These are phyloP conservation scores for Sphaerulina populicola DNA, from an alignment of 2,329 filamentous ascomycete genomes.

Conservation along the genomic window DNA sequence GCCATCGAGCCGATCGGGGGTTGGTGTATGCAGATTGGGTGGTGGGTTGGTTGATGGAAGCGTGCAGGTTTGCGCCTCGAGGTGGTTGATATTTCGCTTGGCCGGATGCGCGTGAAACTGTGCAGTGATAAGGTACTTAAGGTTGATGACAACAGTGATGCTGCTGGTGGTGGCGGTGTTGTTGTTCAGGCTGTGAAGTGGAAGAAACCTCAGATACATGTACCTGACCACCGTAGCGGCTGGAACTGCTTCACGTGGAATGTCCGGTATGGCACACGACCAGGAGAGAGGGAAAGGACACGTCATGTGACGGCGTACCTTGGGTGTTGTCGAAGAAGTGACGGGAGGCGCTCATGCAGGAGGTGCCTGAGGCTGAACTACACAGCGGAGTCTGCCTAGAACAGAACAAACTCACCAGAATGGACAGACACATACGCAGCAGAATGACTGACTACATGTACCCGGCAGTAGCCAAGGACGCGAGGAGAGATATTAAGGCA, in stretches of 20 bases:
- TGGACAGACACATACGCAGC: not conserved
- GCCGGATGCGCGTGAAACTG: not conserved
- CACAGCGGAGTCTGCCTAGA: too few relatives aligned
- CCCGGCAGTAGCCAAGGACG: not conserved
- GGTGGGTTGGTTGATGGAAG: not conserved
- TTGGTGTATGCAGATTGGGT: not conserved
- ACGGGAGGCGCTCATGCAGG: too few relatives aligned
- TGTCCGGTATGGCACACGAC: too few relatives aligned
- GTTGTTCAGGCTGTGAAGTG: not conserved
- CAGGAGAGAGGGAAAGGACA: too few relatives aligned
- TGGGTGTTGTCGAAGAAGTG: too few relatives aligned
- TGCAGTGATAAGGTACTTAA: too few relatives aligned
- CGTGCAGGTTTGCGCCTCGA: not conserved
- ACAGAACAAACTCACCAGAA: too few relatives aligned
- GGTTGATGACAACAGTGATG: too few relatives aligned
- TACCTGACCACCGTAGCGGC: not conserved
- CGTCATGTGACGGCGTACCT: too few relatives aligned
- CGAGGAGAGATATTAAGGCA: conserved; percentile 1
- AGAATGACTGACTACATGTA: not conserved
- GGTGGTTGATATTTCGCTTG: not conserved
- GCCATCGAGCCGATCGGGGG: conserved; percentile 17
- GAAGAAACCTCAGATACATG: not conserved
- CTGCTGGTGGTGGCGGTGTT: not conserved
- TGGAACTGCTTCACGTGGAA: too few relatives aligned
- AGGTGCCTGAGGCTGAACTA: too few relatives aligned